Conservation (phyloP, 83 land plant genomes). For the Thuja plicata region DNA sequence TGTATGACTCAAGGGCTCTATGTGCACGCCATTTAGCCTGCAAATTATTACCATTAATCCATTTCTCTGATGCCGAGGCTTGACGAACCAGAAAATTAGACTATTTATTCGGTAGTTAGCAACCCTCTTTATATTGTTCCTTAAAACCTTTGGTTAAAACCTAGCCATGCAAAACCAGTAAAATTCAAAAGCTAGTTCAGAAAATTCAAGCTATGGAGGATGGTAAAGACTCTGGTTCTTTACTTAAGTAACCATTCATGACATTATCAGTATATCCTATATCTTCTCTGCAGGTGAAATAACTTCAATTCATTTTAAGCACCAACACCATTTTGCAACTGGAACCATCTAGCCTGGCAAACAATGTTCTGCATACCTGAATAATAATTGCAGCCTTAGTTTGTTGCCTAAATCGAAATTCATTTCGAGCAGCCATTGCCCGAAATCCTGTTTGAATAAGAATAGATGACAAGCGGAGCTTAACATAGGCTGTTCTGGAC, state of each 20-base stretch:
- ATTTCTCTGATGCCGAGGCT: neutral
- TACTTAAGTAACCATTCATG: neutral
- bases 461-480: conserved; percentile 38
- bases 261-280: neutral
- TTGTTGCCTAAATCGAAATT: conserved; percentile 42
- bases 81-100: neutral
- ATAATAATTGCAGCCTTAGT: conserved; percentile 56
- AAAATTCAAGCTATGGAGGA: neutral
- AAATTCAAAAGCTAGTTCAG: neutral
- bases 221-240: neutral
- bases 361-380: conserved; percentile 38
- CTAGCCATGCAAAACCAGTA: neutral
- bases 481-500: conserved; percentile 31
- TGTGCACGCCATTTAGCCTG: conserved; percentile 68
- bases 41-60: neutral
- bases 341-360: neutral
- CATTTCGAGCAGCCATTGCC: conserved; percentile 68
- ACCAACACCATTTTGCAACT: neutral
- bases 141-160: neutral
- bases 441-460: conserved; percentile 66
- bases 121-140: neutral
- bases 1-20: conserved; percentile 43
- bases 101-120: neutral
- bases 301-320: neutral
- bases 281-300: neutral